Conservation (phyloP, 805 yeast species). For the Gaillardinia entomophila region DNA sequence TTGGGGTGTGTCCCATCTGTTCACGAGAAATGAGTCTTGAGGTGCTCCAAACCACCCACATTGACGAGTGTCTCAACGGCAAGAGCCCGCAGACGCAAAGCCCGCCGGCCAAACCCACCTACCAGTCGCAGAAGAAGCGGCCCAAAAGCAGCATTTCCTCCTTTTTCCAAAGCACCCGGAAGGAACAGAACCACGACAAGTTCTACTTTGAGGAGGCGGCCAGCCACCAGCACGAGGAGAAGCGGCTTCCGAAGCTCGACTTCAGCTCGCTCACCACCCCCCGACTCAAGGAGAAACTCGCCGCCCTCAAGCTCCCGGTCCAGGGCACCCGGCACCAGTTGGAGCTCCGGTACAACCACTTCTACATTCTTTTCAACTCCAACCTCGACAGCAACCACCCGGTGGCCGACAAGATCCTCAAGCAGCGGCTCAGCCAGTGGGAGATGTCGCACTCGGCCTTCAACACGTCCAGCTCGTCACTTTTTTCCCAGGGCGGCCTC, state of each 20-base stretch:
- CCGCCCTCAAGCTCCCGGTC: conserved; percentile 49
- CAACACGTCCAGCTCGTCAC: conserved; percentile 12
- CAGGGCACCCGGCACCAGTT: conserved; percentile 59
- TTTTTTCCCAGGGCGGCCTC: conserved; percentile 15
- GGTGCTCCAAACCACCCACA: conserved; percentile 52
- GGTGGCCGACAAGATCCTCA: conserved; percentile 46
- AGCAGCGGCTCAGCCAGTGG: conserved; percentile 60
- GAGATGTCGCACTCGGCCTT: conserved; percentile 43
- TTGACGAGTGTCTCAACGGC: conserved; percentile 53
- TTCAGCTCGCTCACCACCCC: conserved; percentile 52
- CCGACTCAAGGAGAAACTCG: conserved; percentile 56
- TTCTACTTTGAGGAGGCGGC: conserved; percentile 26
- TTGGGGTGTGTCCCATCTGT: conserved; percentile 68
- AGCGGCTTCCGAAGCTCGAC: conserved; percentile 58
- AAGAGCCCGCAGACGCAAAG: too few relatives aligned
- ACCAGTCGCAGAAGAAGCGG: neutral
- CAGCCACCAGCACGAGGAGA: conserved; percentile 19
- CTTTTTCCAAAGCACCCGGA: conserved; percentile 1
- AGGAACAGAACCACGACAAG: conserved; percentile 16
- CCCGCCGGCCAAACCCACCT: too few relatives aligned
- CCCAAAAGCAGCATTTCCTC: conserved; percentile 4
- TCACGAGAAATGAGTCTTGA: conserved; percentile 45
- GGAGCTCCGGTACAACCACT: conserved; percentile 71
- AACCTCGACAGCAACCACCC: conserved; percentile 72
- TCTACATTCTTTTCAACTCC: conserved; percentile 72